These are phyloP conservation scores for Botrytis fabae DNA, from an alignment of 2,329 filamentous ascomycete species.

Conservation along the genomic window DNA sequence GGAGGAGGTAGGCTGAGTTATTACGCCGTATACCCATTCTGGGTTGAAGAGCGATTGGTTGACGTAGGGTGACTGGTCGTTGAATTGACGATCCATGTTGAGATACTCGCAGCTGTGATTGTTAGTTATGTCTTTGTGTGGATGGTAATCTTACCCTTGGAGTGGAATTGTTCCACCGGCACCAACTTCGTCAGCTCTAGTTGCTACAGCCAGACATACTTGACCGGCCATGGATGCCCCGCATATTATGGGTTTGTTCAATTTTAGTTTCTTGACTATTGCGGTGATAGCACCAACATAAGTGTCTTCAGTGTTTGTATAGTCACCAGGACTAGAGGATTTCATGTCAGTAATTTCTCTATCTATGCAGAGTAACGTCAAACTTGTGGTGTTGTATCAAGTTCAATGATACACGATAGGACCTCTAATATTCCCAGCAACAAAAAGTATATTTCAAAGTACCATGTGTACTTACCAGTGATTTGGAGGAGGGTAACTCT, in stretches of 20 bases:
- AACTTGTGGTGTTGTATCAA: background rate
- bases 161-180: constrained; percentile 49
- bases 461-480: constrained; percentile 30
- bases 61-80: constrained; percentile 3
- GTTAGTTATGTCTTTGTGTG: background rate
- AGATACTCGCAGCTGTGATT: constrained; percentile 6
- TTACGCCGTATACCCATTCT: constrained; percentile 15
- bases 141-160: constrained; percentile 42
- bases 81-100: constrained; percentile 5
- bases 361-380: background rate
- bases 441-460: background rate
- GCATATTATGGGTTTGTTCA: constrained; percentile 50
- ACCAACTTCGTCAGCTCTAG: constrained; percentile 48
- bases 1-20: background rate
- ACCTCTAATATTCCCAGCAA: background rate
- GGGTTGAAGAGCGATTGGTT: constrained; percentile 12
- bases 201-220: constrained; percentile 50
- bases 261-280: constrained; percentile 46
- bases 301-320: constrained; percentile 11
- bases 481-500: constrained; percentile 48
- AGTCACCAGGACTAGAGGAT: background rate
- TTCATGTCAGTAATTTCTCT: background rate
- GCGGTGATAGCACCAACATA: constrained; percentile 11
- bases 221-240: constrained; percentile 54
- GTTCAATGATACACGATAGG: background rate